Conservation (phyloP, 2,329 filamentous ascomycete species). For the Botrytis cinerea region DNA sequence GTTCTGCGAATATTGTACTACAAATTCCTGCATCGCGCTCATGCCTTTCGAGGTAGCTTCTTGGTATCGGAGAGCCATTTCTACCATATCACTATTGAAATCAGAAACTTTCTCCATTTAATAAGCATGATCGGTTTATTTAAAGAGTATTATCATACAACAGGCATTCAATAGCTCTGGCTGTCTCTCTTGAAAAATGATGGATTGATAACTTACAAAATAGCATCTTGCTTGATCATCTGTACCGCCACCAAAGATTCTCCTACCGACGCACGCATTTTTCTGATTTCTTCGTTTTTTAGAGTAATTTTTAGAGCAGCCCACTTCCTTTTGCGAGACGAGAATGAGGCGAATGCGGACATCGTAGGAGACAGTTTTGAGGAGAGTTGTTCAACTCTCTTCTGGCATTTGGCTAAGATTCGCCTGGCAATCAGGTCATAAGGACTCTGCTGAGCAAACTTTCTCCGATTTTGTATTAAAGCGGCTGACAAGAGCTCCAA, state of each 20-base stretch:
- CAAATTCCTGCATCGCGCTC: not conserved
- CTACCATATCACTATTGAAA: not conserved
- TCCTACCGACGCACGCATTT: not conserved
- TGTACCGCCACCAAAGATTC: not conserved
- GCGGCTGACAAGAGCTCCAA: slow-evolving; percentile 9
- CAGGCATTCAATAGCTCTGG: not conserved
- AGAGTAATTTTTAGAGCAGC: not conserved
- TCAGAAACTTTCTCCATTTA: not conserved
- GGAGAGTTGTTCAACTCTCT: slow-evolving; percentile 1
- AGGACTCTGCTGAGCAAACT: not conserved
- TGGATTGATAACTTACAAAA: not conserved
- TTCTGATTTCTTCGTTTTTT: slow-evolving; percentile 7
- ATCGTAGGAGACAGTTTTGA: slow-evolving; percentile 1
- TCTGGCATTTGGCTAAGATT: not conserved
- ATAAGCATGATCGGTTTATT: not conserved
- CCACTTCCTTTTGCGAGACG: not conserved
- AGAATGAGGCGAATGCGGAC: not conserved
- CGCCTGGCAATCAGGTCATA: not conserved
- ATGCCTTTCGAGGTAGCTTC: slow-evolving; percentile 12
- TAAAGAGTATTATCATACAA: not conserved
- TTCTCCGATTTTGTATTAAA: not conserved
- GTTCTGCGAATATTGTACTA: not conserved
- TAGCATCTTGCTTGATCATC: slow-evolving; percentile 2
- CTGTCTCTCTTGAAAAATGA: not conserved
- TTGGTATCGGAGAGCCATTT: not conserved